These are phyloP conservation scores for Miscanthus sacchariflorus DNA, from an alignment of 202 grass and related monocot genomes.

Conservation along the genomic window DNA sequence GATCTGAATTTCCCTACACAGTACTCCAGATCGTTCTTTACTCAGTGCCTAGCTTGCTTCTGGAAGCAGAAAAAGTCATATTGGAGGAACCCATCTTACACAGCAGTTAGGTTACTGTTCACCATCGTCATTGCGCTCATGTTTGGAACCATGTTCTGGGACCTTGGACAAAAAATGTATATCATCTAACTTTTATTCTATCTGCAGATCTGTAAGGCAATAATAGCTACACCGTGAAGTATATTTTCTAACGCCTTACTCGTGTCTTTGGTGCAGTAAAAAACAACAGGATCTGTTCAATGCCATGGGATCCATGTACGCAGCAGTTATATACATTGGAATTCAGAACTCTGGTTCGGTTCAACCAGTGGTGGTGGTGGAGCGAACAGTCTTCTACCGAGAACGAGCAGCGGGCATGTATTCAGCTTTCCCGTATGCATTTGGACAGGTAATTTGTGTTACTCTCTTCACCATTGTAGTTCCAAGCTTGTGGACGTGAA, in stretches of 20 bases:
- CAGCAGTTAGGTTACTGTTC: conserved; percentile 69
- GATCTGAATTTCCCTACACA: conserved; percentile 70
- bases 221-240: conserved; percentile 1
- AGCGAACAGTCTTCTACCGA: conserved; percentile 92
- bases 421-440: conserved; percentile 91
- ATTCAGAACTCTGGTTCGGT: conserved; percentile 71
- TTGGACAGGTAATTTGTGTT: conserved; percentile 68
- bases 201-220: conserved; percentile 7
- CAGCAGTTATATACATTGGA: conserved; percentile 75
- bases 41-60: conserved; percentile 77
- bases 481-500: conserved; percentile 19
- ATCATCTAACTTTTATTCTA: conserved; percentile 32
- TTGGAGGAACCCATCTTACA: conserved; percentile 88
- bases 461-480: neutral
- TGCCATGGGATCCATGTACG: conserved; percentile 88
- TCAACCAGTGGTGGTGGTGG: conserved; percentile 79
- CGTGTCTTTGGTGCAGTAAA: conserved; percentile 39
- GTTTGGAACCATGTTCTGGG: conserved; percentile 85
- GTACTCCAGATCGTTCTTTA: conserved; percentile 70
- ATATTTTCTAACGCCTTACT: conserved; percentile 34
- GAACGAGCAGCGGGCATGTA: conserved; percentile 94
- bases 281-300: conserved; percentile 76
- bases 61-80: conserved; percentile 90
- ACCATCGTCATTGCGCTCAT: conserved; percentile 62
- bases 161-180: conserved; percentile 69